Conservation (phyloP, 2,329 filamentous ascomycete genomes). For the Nectriaceae sp. region DNA sequence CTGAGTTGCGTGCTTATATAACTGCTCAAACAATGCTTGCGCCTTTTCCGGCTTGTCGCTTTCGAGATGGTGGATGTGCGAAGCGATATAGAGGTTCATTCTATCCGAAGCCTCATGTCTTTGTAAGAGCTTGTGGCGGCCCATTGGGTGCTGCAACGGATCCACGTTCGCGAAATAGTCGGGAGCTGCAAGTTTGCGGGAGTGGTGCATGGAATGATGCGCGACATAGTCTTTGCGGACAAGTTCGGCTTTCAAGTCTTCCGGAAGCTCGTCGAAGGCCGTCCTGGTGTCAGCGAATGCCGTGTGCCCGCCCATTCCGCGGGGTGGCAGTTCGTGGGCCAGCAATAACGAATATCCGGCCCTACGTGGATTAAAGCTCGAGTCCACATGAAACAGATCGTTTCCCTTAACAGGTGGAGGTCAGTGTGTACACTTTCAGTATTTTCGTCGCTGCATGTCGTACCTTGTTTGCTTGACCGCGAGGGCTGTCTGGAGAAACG, state of each 20-base stretch:
- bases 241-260: conserved; percentile 35
- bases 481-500: conserved; percentile 41
- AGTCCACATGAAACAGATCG: conserved; percentile 55
- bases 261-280: conserved; percentile 49
- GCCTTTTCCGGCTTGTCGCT: conserved; percentile 38
- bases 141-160: conserved; percentile 38
- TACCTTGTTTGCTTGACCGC: conserved; percentile 43
- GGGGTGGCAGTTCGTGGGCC: conserved; percentile 51
- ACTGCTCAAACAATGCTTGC: conserved; percentile 36
- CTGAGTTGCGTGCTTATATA: conserved; percentile 51
- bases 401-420: too few relatives aligned
- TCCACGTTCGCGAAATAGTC: conserved; percentile 49
- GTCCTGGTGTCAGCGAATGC: conserved; percentile 55
- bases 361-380: conserved; percentile 55
- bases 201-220: conserved; percentile 54
- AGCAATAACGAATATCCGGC: conserved; percentile 53
- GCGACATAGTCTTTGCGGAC: conserved; percentile 45
- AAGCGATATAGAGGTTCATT: conserved; percentile 55
- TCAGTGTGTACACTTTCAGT: too few relatives aligned
- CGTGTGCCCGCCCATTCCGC: conserved; percentile 49
- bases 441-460: too few relatives aligned
- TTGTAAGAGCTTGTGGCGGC: conserved; percentile 51
- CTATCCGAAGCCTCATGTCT: conserved; percentile 52
- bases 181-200: conserved; percentile 52
- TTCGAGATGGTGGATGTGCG: conserved; percentile 56